phyloP scores from a whole-genome alignment of 352 stramenopile genomes.

The Phytophthora citricola region DNA sequence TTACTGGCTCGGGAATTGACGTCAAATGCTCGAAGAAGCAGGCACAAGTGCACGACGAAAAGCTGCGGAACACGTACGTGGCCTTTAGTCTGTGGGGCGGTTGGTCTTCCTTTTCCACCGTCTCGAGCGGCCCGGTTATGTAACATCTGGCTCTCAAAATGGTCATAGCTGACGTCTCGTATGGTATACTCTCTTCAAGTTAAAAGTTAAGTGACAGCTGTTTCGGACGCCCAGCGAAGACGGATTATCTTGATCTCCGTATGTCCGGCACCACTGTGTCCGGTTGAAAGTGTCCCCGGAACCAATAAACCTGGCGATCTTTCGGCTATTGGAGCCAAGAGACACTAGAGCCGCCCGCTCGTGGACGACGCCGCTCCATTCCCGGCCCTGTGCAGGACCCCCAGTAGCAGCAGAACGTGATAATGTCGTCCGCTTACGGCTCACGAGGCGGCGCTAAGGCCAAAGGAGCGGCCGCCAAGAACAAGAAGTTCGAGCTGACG shows the following conservation, averaged over 20 bases:
- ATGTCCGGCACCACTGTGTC: conserved; percentile 5
- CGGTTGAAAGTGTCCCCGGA: conserved; percentile 3
- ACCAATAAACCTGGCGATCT: conserved; percentile 19
- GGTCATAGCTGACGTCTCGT: too few relatives aligned
- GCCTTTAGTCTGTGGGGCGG: conserved; percentile 7
- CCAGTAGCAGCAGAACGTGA: neutral
- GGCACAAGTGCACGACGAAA: conserved; percentile 25
- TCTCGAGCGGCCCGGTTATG: conserved; percentile 7
- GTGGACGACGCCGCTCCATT: neutral
- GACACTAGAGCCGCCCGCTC: conserved; percentile 1
- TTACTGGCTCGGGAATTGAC: neutral
- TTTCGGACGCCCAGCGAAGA: neutral
- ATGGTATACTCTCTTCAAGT: conserved; percentile 2
- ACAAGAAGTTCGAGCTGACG: conserved; percentile 89
- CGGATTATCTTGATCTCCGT: conserved; percentile 13
- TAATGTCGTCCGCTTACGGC: conserved; percentile 76
- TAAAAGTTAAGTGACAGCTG: conserved; percentile 5
- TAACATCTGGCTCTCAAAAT: too few relatives aligned
- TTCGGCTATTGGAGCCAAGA: conserved; percentile 17
- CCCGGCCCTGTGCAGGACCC: neutral
- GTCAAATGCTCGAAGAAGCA: neutral
- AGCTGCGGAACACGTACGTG: conserved; percentile 11
- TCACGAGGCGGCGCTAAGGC: conserved; percentile 68
- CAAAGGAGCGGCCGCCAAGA: conserved; percentile 75
- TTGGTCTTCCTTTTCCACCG: conserved; percentile 8